Base-by-base conservation (phyloP, 768 basidiomycete species). In the Podaxis sp. region DNA sequence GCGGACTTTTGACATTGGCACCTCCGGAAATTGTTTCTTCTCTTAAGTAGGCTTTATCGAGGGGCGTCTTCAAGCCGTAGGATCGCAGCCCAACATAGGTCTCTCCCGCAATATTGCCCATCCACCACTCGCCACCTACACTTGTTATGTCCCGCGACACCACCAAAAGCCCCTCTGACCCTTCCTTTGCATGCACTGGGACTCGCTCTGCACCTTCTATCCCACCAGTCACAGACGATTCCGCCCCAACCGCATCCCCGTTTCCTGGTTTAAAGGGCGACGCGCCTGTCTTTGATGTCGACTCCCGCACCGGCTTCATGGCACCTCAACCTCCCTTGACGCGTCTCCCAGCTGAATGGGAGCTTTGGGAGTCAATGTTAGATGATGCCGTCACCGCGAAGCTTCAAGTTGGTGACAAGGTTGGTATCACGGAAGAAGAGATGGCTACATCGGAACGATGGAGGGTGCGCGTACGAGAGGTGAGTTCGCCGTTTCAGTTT, bases 281-380 rank as follows among this genome's bases (percentile, higher is more conserved):
- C 9, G 86, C 87, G 2, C 88, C 90, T 65, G 90, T 92, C 76
- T 99, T 94, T 78, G 95, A 98, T 72, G 92, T 99, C 64, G 94
- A 96, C 72, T 88, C 89, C 9, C 80, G 87, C 15, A 93, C 94
- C 0, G 96, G 96, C 0, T 98, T 99, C 74, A 89, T 98, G 86
- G 92, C 96, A 2, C 88, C 91, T 0, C 79, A 85, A 13, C 84
- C 87, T 0, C 95, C 95, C 1, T 72, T 89, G 0, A 67, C 75
- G 6, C 83, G 89, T 22, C 80, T 96, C 1, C 87, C 88, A 0
- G 61, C 44, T 0, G 71, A 75, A 59, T 96, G 86, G 84, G 87
- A 86, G 49, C 69, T 76, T 51, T 98, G 93, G 95, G 94, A 96
- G 72, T 72, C 69, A 9, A 71, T 73, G 19, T 81, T 89, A 2